Evolutionary conservation across 495 filamentous ascomycete species (phyloP).

Genomic region (Niebla homalea): DNA sequence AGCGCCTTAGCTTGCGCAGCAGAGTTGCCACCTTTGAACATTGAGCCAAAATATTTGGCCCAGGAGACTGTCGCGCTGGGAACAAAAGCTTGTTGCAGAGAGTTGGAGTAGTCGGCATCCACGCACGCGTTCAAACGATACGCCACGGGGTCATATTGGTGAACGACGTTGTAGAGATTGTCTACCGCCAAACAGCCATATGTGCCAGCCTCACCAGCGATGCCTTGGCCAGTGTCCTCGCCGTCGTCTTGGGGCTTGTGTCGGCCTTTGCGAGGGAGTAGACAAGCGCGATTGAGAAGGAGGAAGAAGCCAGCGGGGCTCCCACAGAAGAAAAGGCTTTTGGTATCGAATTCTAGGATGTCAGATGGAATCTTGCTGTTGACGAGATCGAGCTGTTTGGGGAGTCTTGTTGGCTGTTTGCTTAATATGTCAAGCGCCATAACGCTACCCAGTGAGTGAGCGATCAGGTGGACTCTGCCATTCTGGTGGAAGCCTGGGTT

Average conservation of each 20-base stretch:
- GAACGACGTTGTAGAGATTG: slow-evolving; percentile 91
- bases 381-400: slow-evolving; percentile 38
- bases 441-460: slow-evolving; percentile 83
- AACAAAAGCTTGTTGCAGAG: slow-evolving; percentile 63
- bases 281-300: slow-evolving; percentile 64
- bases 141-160: slow-evolving; percentile 60
- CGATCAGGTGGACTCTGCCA: slow-evolving; percentile 83
- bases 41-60: slow-evolving; percentile 49
- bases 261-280: slow-evolving; percentile 66
- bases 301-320: slow-evolving; percentile 90
- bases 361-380: slow-evolving; percentile 36
- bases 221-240: slow-evolving; percentile 44
- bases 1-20: slow-evolving; percentile 13
- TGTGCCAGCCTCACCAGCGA: slow-evolving; percentile 60
- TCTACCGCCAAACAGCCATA: slow-evolving; percentile 90
- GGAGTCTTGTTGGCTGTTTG: slow-evolving; percentile 62
- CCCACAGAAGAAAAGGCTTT: slow-evolving; percentile 79
- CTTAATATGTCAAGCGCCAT: slow-evolving; percentile 89
- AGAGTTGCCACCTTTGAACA: slow-evolving; percentile 40
- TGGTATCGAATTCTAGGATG: slow-evolving; percentile 83
- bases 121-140: slow-evolving; percentile 86
- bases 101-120: slow-evolving; percentile 63
- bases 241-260: slow-evolving; percentile 60
- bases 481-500: slow-evolving; percentile 71
- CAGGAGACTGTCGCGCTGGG: slow-evolving; percentile 58